Evolutionary conservation across 768 basidiomycete species (phyloP).

Genomic region (Leccinum uliginosum): DNA sequence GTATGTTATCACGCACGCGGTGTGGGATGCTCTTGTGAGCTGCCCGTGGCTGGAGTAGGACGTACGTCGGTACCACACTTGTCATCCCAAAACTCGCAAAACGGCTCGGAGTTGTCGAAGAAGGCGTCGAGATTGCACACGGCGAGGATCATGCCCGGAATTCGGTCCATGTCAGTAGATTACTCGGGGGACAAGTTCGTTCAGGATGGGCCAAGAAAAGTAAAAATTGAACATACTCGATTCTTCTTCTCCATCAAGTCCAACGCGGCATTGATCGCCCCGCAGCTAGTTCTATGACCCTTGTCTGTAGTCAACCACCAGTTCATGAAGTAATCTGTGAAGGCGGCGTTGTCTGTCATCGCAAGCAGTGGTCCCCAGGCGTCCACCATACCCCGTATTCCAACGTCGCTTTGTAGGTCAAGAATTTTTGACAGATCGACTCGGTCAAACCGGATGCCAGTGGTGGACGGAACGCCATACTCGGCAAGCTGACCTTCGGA

Average conservation of each 20-base stretch:
- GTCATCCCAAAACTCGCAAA: constrained; percentile 30
- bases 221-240: constrained; percentile 10
- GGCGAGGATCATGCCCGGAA: background rate
- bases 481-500: constrained; percentile 9
- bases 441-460: constrained; percentile 41
- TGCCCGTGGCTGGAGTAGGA: constrained; percentile 21
- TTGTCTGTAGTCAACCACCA: constrained; percentile 27
- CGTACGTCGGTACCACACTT: constrained; percentile 13
- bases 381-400: constrained; percentile 26
- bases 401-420: constrained; percentile 33
- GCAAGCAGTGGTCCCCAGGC: constrained; percentile 37
- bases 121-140: constrained; percentile 14
- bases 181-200: constrained; percentile 9
- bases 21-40: constrained; percentile 36
- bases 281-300: background rate
- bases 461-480: constrained; percentile 21
- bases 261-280: background rate
- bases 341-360: constrained; percentile 26
- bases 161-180: background rate
- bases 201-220: background rate
- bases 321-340: constrained; percentile 47
- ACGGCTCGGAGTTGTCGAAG: constrained; percentile 41
- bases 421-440: constrained; percentile 38
- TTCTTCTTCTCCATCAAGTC: constrained; percentile 10
- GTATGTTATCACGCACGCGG: constrained; percentile 30